phyloP scores from a whole-genome alignment of 352 stramenopile species.

The Phytophthora fragariaefolia region DNA sequence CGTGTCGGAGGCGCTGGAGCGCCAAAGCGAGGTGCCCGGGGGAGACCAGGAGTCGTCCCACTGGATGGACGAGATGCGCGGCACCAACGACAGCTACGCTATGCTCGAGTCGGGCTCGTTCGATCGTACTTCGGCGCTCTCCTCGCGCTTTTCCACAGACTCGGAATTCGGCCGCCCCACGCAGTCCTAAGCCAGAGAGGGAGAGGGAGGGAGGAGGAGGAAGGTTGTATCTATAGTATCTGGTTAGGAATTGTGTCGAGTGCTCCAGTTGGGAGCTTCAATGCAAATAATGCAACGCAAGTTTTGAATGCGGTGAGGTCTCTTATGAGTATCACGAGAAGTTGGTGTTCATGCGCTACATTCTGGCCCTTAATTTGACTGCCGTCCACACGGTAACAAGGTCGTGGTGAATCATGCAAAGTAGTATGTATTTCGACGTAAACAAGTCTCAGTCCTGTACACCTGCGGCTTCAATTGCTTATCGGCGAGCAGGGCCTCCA shows the following conservation, averaged over 20 bases:
- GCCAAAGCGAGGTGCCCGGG: slow-evolving; percentile 32
- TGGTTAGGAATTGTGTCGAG: slow-evolving; percentile 33
- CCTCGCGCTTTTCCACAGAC: slow-evolving; percentile 79
- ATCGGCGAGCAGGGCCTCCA: slow-evolving; percentile 55
- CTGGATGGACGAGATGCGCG: slow-evolving; percentile 86
- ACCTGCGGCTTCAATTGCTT: slow-evolving; percentile 30
- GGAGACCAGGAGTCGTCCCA: slow-evolving; percentile 47
- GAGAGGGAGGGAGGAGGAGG: slow-evolving; percentile 18
- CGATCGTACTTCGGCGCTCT: slow-evolving; percentile 69
- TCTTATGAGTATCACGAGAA: not conserved
- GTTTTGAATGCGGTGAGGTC: slow-evolving; percentile 31
- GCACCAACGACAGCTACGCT: slow-evolving; percentile 83
- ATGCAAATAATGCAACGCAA: slow-evolving; percentile 28
- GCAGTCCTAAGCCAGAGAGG: slow-evolving; percentile 36
- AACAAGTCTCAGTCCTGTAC: slow-evolving; percentile 23
- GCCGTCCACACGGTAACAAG: too few relatives aligned
- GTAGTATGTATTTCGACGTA: slow-evolving; percentile 34
- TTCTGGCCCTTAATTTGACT: too few relatives aligned
- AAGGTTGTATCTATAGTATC: slow-evolving; percentile 55
- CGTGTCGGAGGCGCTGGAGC: slow-evolving; percentile 37
- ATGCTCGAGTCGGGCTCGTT: slow-evolving; percentile 84
- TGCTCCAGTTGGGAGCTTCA: slow-evolving; percentile 11
- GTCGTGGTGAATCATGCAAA: slow-evolving; percentile 30
- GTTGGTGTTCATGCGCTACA: too few relatives aligned
- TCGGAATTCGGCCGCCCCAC: slow-evolving; percentile 58